Percentiles rank a stretch among this genome's conserved stretches.
These are phyloP conservation scores for Skeletonema menzelii DNA, from an alignment of 108 stramenopile species.

Conservation along the genomic window DNA sequence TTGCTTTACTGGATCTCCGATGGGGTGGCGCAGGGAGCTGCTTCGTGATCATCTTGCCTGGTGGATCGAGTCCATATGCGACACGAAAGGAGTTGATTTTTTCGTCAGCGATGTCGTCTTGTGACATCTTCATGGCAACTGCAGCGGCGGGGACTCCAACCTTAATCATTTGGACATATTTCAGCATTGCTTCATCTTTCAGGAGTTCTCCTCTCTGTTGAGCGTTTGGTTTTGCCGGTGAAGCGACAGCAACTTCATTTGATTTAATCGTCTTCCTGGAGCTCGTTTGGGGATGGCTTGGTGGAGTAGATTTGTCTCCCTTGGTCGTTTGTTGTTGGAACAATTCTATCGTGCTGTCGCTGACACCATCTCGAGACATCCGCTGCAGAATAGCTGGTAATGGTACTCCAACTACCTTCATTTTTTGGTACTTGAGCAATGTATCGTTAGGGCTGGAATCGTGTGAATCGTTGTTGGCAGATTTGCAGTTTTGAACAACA, in stretches of 20 bases:
- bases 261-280: neutral
- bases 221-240: neutral
- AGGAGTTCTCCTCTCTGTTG: constrained; percentile 21
- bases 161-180: constrained; percentile 38
- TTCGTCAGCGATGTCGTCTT: constrained; percentile 34
- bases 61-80: constrained; percentile 24
- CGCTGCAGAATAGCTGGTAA: constrained; percentile 32
- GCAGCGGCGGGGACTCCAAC: constrained; percentile 38
- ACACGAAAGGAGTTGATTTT: constrained; percentile 31
- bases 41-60: neutral
- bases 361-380: constrained; percentile 32
- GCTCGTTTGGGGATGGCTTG: neutral
- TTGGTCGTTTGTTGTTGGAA: neutral
- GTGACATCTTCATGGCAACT: constrained; percentile 37
- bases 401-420: constrained; percentile 42
- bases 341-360: neutral
- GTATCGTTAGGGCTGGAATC: neutral
- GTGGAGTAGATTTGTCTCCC: neutral
- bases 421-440: constrained; percentile 28
- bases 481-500: neutral
- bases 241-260: neutral
- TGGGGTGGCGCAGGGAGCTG: neutral
- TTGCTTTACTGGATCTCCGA: constrained; percentile 33
- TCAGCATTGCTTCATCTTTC: constrained; percentile 23
- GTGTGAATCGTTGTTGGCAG: neutral